Conservation (phyloP, 352 stramenopile genomes). For the Phytophthora sojae region DNA sequence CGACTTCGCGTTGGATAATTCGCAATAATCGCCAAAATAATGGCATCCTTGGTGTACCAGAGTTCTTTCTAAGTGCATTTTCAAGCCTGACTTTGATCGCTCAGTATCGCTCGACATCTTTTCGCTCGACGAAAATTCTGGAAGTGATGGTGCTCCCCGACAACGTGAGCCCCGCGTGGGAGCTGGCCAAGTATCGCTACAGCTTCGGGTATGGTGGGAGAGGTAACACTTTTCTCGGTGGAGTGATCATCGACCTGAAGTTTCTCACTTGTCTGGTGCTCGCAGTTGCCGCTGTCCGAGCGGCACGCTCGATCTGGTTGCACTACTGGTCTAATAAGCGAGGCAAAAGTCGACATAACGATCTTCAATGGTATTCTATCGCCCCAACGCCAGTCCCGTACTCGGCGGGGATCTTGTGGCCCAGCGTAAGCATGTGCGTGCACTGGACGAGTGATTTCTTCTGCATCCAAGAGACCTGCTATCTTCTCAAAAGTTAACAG, state of each 20-base stretch:
- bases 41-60: constrained; percentile 34
- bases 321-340: neutral
- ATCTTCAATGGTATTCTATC: constrained; percentile 10
- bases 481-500: neutral
- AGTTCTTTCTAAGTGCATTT: constrained; percentile 42
- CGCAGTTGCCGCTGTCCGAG: neutral
- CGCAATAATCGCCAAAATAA: neutral
- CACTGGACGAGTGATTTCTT: constrained; percentile 40
- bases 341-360: neutral
- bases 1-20: constrained; percentile 12
- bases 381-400: constrained; percentile 35
- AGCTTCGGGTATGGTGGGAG: constrained; percentile 4
- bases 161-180: neutral
- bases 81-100: constrained; percentile 40
- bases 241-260: constrained; percentile 35
- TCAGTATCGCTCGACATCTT: constrained; percentile 27
- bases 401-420: constrained; percentile 34
- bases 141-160: constrained; percentile 8
- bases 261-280: constrained; percentile 34
- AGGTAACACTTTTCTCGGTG: constrained; percentile 20
- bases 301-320: neutral
- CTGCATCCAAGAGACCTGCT: constrained; percentile 21
- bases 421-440: constrained; percentile 34
- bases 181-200: neutral
- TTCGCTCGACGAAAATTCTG: constrained; percentile 18